These are phyloP conservation scores for Fusarium stilboides DNA, from an alignment of 2,329 filamentous ascomycete species.

Conservation along the genomic window DNA sequence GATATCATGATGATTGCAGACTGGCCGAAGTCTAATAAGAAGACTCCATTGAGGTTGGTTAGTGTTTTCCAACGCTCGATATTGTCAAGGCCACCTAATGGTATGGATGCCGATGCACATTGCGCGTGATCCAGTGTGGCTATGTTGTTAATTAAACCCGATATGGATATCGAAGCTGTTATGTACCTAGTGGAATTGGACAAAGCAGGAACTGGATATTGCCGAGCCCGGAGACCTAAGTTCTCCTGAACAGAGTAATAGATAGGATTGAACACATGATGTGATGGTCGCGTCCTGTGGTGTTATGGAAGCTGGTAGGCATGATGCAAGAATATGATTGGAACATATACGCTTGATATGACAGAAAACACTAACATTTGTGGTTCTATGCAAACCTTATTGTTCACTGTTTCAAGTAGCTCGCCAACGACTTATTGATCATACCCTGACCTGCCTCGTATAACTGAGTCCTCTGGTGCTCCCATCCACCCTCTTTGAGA, in stretches of 20 bases:
- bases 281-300: too few relatives aligned
- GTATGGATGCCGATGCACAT: constrained; percentile 6
- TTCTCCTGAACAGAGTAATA: too few relatives aligned
- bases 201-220: too few relatives aligned
- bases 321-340: too few relatives aligned
- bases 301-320: too few relatives aligned
- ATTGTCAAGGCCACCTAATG: neutral
- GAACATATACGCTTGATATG: too few relatives aligned
- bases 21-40: neutral
- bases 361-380: neutral
- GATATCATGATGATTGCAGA: neutral
- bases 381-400: neutral
- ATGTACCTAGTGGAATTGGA: too few relatives aligned
- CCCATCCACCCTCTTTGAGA: constrained; percentile 47
- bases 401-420: constrained; percentile 28
- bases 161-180: neutral
- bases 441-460: constrained; percentile 34
- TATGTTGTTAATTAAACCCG: neutral
- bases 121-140: neutral
- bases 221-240: too few relatives aligned
- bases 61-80: constrained; percentile 3
- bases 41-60: neutral
- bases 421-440: constrained; percentile 27
- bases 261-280: too few relatives aligned
- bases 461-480: constrained; percentile 33